These are phyloP conservation scores for Rhododendron simsii DNA, from an alignment of 148 eudicot species.

Conservation along the genomic window DNA sequence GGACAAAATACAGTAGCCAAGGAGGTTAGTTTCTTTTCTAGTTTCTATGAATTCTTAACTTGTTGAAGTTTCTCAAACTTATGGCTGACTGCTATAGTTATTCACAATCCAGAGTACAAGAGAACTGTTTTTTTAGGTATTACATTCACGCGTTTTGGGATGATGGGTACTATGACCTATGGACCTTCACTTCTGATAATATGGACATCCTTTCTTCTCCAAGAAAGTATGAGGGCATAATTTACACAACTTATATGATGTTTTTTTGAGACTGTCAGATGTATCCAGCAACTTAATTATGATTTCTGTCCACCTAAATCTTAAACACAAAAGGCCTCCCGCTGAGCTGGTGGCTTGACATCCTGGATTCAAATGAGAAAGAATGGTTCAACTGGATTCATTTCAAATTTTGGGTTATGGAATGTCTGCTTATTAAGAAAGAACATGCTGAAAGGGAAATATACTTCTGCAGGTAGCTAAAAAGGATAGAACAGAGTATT, in stretches of 20 bases:
- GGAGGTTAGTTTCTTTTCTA: conserved; percentile 44
- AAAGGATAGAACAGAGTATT: background rate
- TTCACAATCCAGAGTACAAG: background rate
- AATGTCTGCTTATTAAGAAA: background rate
- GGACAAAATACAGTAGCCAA: conserved; percentile 56
- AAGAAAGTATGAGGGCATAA: background rate
- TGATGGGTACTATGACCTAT: background rate
- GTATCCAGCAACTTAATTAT: background rate
- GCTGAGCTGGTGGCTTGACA: background rate
- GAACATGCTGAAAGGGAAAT: background rate
- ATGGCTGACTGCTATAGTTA: background rate
- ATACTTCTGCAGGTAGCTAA: background rate
- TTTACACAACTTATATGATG: background rate
- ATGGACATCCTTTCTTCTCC: background rate
- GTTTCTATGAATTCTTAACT: background rate
- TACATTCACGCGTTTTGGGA: background rate
- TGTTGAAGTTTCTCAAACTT: background rate
- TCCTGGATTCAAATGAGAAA: background rate
- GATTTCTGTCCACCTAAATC: background rate
- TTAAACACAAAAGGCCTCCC: background rate
- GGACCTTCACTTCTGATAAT: background rate
- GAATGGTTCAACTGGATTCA: background rate
- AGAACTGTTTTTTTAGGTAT: background rate
- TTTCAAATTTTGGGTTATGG: background rate
- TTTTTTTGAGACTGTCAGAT: background rate